These are phyloP conservation scores for Trametes versicolor DNA, from an alignment of 1,284 basidiomycete species.

Conservation along the genomic window DNA sequence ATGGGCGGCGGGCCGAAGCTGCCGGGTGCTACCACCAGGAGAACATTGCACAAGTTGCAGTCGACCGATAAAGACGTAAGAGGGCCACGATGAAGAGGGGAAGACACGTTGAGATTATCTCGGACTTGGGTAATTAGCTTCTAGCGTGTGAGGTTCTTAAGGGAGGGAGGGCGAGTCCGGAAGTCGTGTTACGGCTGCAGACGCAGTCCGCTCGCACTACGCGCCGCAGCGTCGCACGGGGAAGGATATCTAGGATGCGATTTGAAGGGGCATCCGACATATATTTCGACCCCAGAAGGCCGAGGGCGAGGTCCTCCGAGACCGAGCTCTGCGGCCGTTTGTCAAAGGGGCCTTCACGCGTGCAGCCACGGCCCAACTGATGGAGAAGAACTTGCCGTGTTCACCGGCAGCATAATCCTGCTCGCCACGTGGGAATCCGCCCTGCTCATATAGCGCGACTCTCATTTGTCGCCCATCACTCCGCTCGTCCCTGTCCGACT, in stretches of 20 bases:
- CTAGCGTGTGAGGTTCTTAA: no score
- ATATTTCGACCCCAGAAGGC: neutral
- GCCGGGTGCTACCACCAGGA: no score
- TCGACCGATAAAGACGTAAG: no score
- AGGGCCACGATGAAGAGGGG: no score
- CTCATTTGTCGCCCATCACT: slow-evolving; percentile 34
- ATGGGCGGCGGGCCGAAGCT: neutral
- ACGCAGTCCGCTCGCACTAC: neutral
- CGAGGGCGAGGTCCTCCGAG: slow-evolving; percentile 5
- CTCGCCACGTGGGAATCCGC: slow-evolving; percentile 40
- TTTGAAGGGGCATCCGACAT: slow-evolving; percentile 3
- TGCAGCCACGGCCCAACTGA: slow-evolving; percentile 7
- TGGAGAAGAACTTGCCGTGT: slow-evolving; percentile 12
- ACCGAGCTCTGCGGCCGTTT: slow-evolving; percentile 7
- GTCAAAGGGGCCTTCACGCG: neutral
- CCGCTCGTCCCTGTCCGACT: slow-evolving; percentile 24
- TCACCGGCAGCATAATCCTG: slow-evolving; percentile 36
- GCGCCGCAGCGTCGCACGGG: neutral
- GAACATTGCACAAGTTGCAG: no score
- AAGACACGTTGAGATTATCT: no score
- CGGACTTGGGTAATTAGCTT: no score
- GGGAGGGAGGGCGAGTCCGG: neutral
- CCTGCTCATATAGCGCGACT: slow-evolving; percentile 35
- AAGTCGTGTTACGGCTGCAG: neutral
- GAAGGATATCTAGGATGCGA: neutral